These are phyloP conservation scores for Limnanthes douglasii DNA, from an alignment of 345 rosid genomes.

Conservation along the genomic window DNA sequence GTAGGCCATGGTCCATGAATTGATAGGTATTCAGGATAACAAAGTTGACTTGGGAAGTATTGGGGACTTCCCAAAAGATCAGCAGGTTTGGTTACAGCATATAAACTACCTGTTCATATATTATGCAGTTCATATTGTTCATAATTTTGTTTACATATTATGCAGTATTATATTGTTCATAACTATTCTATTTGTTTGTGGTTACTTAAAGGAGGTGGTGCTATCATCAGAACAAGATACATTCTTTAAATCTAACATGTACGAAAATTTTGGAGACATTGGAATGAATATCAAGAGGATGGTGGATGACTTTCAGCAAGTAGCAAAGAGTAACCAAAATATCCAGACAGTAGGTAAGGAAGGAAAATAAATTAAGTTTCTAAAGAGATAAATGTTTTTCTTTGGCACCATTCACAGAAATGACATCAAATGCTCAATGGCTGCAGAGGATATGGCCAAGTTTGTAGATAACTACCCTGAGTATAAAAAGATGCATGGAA, in stretches of 20 bases:
- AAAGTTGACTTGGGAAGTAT: slow-evolving; percentile 74
- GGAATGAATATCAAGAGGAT: slow-evolving; percentile 92
- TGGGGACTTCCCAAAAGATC: slow-evolving; percentile 62
- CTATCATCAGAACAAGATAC: slow-evolving; percentile 90
- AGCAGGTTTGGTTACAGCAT: slow-evolving; percentile 40
- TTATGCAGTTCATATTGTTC: slow-evolving; percentile 4
- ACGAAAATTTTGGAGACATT: slow-evolving; percentile 95
- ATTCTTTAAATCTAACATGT: slow-evolving; percentile 82
- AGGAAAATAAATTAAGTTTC: slow-evolving; percentile 2
- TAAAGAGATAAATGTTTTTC: too few species aligned
- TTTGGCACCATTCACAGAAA: too few species aligned
- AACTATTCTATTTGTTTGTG: slow-evolving; percentile 8
- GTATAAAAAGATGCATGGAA: slow-evolving; percentile 95
- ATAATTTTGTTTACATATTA: slow-evolving; percentile 3
- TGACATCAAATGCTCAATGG: too few species aligned
- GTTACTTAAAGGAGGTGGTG: slow-evolving; percentile 72
- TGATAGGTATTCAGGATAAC: slow-evolving; percentile 83
- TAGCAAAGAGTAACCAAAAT: slow-evolving; percentile 90
- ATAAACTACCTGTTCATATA: not conserved
- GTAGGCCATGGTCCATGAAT: slow-evolving; percentile 96
- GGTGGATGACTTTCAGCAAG: slow-evolving; percentile 98
- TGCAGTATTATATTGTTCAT: not conserved
- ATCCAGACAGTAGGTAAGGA: slow-evolving; percentile 85
- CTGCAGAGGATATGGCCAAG: slow-evolving; percentile 96
- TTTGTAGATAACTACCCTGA: slow-evolving; percentile 95